These are phyloP conservation scores for Barnettozyma vustinii DNA, from an alignment of 805 yeast genomes.

Conservation along the genomic window DNA sequence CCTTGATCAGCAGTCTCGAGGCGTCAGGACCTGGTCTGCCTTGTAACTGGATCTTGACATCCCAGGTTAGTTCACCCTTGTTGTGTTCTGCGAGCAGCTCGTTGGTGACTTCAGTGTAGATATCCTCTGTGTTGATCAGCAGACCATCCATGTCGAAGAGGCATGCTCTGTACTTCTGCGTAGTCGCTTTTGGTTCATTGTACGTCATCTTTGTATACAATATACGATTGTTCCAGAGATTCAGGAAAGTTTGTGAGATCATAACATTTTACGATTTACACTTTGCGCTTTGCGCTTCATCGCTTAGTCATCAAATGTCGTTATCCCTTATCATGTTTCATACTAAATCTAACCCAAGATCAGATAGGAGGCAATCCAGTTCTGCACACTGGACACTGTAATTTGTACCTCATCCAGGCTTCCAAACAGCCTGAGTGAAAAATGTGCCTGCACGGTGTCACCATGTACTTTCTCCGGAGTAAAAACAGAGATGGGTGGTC, in stretches of 20 bases:
- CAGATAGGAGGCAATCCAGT: slow-evolving; percentile 77
- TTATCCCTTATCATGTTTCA: too few species aligned
- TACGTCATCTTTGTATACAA: not conserved
- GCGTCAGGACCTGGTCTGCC: slow-evolving; percentile 85
- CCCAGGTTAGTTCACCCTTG: slow-evolving; percentile 86
- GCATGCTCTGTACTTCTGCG: slow-evolving; percentile 45
- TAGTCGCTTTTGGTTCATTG: too few species aligned
- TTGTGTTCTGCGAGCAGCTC: slow-evolving; percentile 61
- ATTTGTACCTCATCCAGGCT: slow-evolving; percentile 87
- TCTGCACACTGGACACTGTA: slow-evolving; percentile 94
- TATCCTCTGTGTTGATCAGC: slow-evolving; percentile 83
- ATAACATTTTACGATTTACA: too few species aligned
- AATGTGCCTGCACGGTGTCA: slow-evolving; percentile 87
- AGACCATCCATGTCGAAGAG: slow-evolving; percentile 95
- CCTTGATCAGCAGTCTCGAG: slow-evolving; percentile 55
- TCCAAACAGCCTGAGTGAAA: slow-evolving; percentile 89
- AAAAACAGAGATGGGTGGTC: slow-evolving; percentile 21
- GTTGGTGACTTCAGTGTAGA: slow-evolving; percentile 76
- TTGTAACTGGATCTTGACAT: slow-evolving; percentile 77
- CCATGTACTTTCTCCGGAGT: slow-evolving; percentile 51
- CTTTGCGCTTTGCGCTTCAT: too few species aligned
- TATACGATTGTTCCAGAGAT: not conserved
- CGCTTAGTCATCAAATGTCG: not conserved
- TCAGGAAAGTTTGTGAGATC: too few species aligned
- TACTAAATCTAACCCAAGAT: slow-evolving; percentile 2